Evolutionary conservation across 805 yeast genomes (phyloP).

Genomic region (Starmerella bombi): DNA sequence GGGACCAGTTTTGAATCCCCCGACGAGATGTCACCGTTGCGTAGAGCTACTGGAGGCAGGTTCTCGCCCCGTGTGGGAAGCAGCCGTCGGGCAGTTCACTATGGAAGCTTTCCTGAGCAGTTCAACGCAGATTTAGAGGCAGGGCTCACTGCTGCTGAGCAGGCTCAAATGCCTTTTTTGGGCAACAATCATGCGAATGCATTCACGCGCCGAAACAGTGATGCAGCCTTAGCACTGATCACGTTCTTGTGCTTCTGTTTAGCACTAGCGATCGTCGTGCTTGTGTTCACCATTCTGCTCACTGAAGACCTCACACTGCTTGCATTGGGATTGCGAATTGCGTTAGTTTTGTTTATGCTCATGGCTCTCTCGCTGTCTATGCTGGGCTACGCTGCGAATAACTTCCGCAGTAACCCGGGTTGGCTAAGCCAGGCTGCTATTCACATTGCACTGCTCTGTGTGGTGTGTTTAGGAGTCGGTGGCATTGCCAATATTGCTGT

Average conservation of each 20-base stretch:
- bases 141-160: not conserved
- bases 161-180: no score
- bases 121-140: constrained; percentile 1
- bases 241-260: constrained; percentile 32
- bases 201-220: constrained; percentile 25
- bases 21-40: constrained; percentile 1
- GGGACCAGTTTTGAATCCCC: constrained; percentile 6
- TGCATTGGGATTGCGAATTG: constrained; percentile 21
- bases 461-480: constrained; percentile 34
- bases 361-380: constrained; percentile 34
- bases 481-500: constrained; percentile 28
- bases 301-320: constrained; percentile 25
- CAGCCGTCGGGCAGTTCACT: not conserved
- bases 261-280: constrained; percentile 28
- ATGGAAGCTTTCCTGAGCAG: constrained; percentile 12
- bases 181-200: not conserved
- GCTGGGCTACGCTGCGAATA: constrained; percentile 33
- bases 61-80: constrained; percentile 17
- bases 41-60: constrained; percentile 2
- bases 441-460: constrained; percentile 32
- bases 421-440: constrained; percentile 34
- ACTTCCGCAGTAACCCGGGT: constrained; percentile 33
- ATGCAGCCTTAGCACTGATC: constrained; percentile 34
- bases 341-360: constrained; percentile 25
- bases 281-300: constrained; percentile 33